Percentiles rank a stretch among this genome's conserved stretches.
phyloP scores from a whole-genome alignment of 108 stramenopile genomes.

The Schizochytrium sp. region DNA sequence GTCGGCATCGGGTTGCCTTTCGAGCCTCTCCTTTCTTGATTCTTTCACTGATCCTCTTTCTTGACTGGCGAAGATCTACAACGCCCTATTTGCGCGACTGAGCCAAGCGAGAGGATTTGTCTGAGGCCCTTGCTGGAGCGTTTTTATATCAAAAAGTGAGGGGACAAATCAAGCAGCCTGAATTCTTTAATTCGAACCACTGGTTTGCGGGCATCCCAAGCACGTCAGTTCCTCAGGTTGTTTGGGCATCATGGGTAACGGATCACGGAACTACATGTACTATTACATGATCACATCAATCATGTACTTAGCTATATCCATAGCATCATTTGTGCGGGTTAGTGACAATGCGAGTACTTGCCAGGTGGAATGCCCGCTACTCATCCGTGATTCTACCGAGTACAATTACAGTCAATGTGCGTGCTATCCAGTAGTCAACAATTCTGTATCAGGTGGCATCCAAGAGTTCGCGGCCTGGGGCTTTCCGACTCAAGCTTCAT shows the following conservation, averaged over 20 bases:
- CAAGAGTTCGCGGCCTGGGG: conserved; percentile 50
- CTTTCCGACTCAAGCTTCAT: background rate
- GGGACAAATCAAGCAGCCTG: no score
- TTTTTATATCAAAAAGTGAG: no score
- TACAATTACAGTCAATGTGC: conserved; percentile 20
- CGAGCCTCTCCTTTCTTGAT: no score
- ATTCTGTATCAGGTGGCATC: background rate
- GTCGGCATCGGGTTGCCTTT: no score
- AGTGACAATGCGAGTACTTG: conserved; percentile 4
- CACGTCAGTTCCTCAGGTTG: no score
- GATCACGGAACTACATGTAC: conserved; percentile 45
- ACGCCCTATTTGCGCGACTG: no score
- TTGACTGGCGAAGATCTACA: no score
- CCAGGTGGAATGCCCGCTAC: background rate
- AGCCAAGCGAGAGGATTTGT: no score
- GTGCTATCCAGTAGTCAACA: conserved; percentile 12
- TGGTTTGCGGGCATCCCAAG: no score
- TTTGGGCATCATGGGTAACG: background rate
- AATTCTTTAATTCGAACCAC: no score
- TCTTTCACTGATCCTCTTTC: no score
- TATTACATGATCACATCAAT: conserved; percentile 17
- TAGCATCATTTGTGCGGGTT: conserved; percentile 34
- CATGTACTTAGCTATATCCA: conserved; percentile 20
- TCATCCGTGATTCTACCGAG: background rate
- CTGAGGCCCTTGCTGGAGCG: no score